Conservation (phyloP, 371 early-diverging fungal genomes). For the Circinella umbellata region DNA sequence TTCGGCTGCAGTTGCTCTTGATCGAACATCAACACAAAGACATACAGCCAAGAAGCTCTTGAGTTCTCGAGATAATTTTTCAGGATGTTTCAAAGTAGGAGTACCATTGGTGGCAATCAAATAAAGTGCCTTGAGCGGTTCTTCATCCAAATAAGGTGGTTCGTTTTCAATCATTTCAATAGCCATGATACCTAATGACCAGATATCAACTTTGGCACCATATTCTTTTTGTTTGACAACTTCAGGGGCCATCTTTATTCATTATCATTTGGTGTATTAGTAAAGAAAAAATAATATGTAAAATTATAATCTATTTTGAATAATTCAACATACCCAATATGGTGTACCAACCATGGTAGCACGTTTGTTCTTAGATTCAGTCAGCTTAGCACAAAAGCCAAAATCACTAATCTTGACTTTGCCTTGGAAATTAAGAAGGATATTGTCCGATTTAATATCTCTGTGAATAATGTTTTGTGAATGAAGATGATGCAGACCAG, state of each 20-base stretch:
- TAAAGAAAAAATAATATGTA: too few relatives aligned
- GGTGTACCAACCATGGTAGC: slow-evolving; percentile 98
- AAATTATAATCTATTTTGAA: background rate
- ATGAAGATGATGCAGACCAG: slow-evolving; percentile 93
- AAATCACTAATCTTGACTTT: slow-evolving; percentile 92
- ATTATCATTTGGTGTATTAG: background rate
- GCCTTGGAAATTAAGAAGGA: slow-evolving; percentile 84
- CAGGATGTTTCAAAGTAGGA: slow-evolving; percentile 90
- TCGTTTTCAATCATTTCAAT: slow-evolving; percentile 98
- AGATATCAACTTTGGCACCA: slow-evolving; percentile 89
- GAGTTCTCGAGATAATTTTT: slow-evolving; percentile 76
- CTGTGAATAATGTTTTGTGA: slow-evolving; percentile 91
- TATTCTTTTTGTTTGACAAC: slow-evolving; percentile 91
- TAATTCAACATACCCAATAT: slow-evolving; percentile 64
- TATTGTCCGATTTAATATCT: slow-evolving; percentile 97
- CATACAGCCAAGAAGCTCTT: slow-evolving; percentile 89
- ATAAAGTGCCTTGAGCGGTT: slow-evolving; percentile 93
- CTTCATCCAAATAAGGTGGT: slow-evolving; percentile 96
- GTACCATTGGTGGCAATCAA: slow-evolving; percentile 97
- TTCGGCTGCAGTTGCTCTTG: slow-evolving; percentile 85
- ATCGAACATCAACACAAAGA: slow-evolving; percentile 87
- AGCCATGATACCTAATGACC: slow-evolving; percentile 94
- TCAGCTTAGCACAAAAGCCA: slow-evolving; percentile 95
- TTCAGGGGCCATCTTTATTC: slow-evolving; percentile 81
- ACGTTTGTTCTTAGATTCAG: slow-evolving; percentile 84